These are phyloP conservation scores for Cryptococcus depauperatus DNA, from an alignment of 1,284 basidiomycete genomes.

Conservation along the genomic window DNA sequence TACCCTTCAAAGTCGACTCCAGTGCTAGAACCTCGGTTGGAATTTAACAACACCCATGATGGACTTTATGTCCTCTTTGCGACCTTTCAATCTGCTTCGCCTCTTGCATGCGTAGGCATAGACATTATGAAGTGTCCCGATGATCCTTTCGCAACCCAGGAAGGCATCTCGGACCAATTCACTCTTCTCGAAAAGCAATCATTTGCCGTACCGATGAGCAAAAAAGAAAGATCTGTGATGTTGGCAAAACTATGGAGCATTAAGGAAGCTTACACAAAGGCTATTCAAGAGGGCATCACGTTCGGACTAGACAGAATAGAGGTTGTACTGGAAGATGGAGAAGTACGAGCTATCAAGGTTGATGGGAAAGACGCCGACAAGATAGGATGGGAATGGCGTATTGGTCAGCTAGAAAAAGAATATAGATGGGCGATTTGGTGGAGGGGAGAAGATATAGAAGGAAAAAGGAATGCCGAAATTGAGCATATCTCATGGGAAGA, in stretches of 20 bases:
- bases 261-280: constrained; percentile 41
- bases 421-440: constrained; percentile 30
- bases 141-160: constrained; percentile 16
- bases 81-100: constrained; percentile 4
- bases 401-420: constrained; percentile 18
- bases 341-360: constrained; percentile 16
- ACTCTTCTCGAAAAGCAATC: constrained; percentile 18
- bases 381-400: constrained; percentile 25
- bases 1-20: constrained; percentile 13
- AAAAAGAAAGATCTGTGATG: constrained; percentile 13
- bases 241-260: constrained; percentile 35
- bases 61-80: constrained; percentile 24
- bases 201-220: constrained; percentile 11
- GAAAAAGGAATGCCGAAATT: constrained; percentile 1
- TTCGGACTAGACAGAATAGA: constrained; percentile 38
- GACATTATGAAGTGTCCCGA: constrained; percentile 33
- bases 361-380: constrained; percentile 25
- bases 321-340: constrained; percentile 16
- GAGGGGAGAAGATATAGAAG: constrained; percentile 18
- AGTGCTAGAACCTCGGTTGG: constrained; percentile 16
- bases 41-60: constrained; percentile 41
- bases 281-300: constrained; percentile 35
- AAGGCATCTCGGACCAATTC: constrained; percentile 21
- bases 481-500: constrained; percentile 22
- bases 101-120: constrained; percentile 24